Conservation (phyloP, 192 early-diverging fungal genomes). For the Oehlia diaphana region DNA sequence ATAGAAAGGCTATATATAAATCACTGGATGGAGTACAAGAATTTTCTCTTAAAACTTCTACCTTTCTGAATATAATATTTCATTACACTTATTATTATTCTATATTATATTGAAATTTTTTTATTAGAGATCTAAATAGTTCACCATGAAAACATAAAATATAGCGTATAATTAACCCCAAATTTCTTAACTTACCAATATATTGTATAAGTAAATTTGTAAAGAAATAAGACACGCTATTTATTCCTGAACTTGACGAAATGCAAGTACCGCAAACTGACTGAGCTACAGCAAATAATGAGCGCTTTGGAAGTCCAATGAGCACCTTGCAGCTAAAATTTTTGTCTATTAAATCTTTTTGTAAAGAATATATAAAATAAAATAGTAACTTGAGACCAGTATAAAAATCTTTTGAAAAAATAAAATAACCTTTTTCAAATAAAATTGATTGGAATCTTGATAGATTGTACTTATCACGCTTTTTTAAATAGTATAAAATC, state of each 20-base stretch:
- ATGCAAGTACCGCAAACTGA: background rate
- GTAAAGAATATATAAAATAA: background rate
- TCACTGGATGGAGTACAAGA: too few relatives aligned
- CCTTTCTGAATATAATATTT: too few relatives aligned
- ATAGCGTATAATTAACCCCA: background rate
- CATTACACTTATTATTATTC: background rate
- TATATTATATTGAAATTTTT: background rate
- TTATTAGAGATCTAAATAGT: background rate
- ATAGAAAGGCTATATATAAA: too few relatives aligned
- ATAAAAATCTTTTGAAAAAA: too few relatives aligned
- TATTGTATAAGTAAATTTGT: background rate
- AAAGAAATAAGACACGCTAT: background rate
- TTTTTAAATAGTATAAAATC: background rate
- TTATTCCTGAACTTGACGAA: background rate
- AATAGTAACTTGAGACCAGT: too few relatives aligned
- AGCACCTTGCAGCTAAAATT: background rate
- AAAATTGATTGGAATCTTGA: too few relatives aligned
- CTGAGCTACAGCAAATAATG: background rate
- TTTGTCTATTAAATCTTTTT: background rate
- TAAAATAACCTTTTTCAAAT: too few relatives aligned
- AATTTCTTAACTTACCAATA: too few relatives aligned
- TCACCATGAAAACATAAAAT: background rate
- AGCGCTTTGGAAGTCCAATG: background rate
- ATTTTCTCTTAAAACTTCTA: too few relatives aligned
- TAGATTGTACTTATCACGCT: too few relatives aligned